These are phyloP conservation scores for Phyllachora maydis DNA, from an alignment of 2,329 filamentous ascomycete genomes.

Conservation along the genomic window DNA sequence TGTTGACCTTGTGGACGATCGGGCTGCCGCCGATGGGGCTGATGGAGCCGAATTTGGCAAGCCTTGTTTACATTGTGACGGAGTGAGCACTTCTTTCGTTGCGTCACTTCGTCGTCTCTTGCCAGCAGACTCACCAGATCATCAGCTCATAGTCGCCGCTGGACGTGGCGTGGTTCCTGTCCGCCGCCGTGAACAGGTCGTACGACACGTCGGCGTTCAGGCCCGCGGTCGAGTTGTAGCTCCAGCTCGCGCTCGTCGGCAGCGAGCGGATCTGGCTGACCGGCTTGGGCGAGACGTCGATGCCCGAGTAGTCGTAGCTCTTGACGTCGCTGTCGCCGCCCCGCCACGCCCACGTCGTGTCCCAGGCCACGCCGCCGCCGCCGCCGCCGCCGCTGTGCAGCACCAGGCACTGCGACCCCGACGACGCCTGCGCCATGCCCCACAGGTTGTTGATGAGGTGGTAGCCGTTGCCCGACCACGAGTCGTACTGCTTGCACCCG, in stretches of 20 bases:
- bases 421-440: conserved; percentile 6
- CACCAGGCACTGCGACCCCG: conserved; percentile 20
- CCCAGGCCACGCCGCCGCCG: conserved; percentile 15
- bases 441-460: conserved; percentile 16
- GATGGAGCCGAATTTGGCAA: too few relatives aligned
- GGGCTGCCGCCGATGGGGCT: too few relatives aligned
- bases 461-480: conserved; percentile 11
- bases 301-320: conserved; percentile 19
- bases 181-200: conserved; percentile 33
- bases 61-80: too few relatives aligned
- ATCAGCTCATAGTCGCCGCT: conserved; percentile 38
- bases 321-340: conserved; percentile 18
- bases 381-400: conserved; percentile 12
- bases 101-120: too few relatives aligned
- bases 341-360: conserved; percentile 19
- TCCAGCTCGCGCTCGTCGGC: conserved; percentile 13
- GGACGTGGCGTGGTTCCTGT: conserved; percentile 10
- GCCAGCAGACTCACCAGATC: conserved; percentile 34
- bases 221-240: conserved; percentile 24
- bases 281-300: conserved; percentile 10
- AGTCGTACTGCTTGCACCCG: conserved; percentile 11
- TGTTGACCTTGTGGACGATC: too few relatives aligned
- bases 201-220: conserved; percentile 38
- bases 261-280: conserved; percentile 14
- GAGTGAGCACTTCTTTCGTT: too few relatives aligned